A percentile compares a stretch with the other conserved stretches of the same genome.
Evolutionary conservation across 108 stramenopile genomes (phyloP).

Genomic region (Aurantiochytrium sp.): DNA sequence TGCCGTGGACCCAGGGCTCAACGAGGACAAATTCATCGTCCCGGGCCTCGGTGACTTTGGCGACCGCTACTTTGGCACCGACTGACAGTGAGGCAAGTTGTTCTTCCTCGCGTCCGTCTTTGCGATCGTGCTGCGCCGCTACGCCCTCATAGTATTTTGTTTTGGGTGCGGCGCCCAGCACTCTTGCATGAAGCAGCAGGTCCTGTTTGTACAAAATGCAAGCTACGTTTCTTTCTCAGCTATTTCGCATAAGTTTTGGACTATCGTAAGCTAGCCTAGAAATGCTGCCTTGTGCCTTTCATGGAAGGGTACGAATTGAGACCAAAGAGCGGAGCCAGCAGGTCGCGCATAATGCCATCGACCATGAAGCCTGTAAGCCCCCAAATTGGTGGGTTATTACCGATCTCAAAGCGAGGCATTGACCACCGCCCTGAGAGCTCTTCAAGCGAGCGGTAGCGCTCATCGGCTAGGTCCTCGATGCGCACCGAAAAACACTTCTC

Average conservation of each 20-base stretch:
- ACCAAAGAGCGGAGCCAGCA: not conserved
- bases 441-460: not conserved
- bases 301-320: not conserved
- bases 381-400: not conserved
- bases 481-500: not conserved
- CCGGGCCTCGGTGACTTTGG: slow-evolving; percentile 98
- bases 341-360: slow-evolving; percentile 16
- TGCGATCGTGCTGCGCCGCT: too few relatives aligned
- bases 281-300: not conserved
- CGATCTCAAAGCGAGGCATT: slow-evolving; percentile 4
- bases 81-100: too few relatives aligned
- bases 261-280: too few relatives aligned
- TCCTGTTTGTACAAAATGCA: too few relatives aligned
- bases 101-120: too few relatives aligned
- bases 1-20: slow-evolving; percentile 78
- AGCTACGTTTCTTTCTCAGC: too few relatives aligned
- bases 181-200: too few relatives aligned
- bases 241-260: too few relatives aligned
- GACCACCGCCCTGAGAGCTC: not conserved
- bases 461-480: not conserved
- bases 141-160: too few relatives aligned
- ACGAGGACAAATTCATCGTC: slow-evolving; percentile 89
- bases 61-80: slow-evolving; percentile 84
- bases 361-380: slow-evolving; percentile 15
- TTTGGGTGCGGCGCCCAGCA: too few relatives aligned